phyloP scores from a whole-genome alignment of 352 stramenopile genomes.

The Plasmopara halstedii region DNA sequence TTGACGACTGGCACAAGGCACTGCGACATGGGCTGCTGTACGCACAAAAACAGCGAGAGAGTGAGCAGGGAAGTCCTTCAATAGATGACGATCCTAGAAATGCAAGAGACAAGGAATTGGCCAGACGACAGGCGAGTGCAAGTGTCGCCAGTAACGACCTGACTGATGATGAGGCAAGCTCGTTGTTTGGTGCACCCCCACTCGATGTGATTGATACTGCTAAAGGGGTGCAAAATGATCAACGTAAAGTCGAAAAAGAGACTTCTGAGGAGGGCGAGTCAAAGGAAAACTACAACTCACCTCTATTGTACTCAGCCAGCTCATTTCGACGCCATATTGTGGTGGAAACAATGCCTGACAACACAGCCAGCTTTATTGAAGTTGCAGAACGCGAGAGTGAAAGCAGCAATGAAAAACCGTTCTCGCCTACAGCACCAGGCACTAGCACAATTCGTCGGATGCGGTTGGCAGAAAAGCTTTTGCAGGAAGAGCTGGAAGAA shows the following conservation, averaged over 20 bases:
- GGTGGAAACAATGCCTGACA: slow-evolving; percentile 46
- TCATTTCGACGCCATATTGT: slow-evolving; percentile 61
- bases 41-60: slow-evolving; percentile 23
- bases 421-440: slow-evolving; percentile 53
- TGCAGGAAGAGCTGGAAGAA: slow-evolving; percentile 54
- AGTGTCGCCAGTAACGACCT: slow-evolving; percentile 11
- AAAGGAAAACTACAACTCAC: slow-evolving; percentile 17
- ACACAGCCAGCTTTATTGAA: slow-evolving; percentile 62
- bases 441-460: slow-evolving; percentile 57
- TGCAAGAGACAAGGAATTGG: slow-evolving; percentile 20
- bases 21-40: slow-evolving; percentile 37
- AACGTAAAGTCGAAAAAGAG: slow-evolving; percentile 15
- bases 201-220: slow-evolving; percentile 9
- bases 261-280: slow-evolving; percentile 8
- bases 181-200: slow-evolving; percentile 17
- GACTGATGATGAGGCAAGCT: slow-evolving; percentile 23
- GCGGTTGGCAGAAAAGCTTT: slow-evolving; percentile 49
- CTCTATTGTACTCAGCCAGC: slow-evolving; percentile 25
- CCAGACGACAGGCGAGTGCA: slow-evolving; percentile 20
- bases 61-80: slow-evolving; percentile 9
- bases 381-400: slow-evolving; percentile 31
- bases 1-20: slow-evolving; percentile 66
- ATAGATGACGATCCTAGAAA: slow-evolving; percentile 22
- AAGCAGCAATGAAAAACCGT: slow-evolving; percentile 38
- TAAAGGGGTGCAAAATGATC: slow-evolving; percentile 1